Evolutionary conservation across 768 basidiomycete genomes (phyloP).

Genomic region (Leccinum sublutescens): DNA sequence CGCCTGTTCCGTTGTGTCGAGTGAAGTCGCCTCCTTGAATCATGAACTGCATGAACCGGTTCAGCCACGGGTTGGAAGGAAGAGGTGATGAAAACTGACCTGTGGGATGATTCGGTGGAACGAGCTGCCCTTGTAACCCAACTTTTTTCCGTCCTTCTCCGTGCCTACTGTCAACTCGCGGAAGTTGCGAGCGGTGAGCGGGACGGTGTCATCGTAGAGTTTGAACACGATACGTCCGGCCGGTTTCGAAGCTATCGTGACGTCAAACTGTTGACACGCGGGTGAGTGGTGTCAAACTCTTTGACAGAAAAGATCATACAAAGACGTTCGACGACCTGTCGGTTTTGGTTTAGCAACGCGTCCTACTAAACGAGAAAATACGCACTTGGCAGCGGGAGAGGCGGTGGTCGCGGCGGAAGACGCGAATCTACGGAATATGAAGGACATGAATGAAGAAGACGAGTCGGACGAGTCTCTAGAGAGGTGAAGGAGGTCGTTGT

Average conservation of each 20-base stretch:
- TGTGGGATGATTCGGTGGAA: conserved; percentile 78
- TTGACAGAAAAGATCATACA: conserved; percentile 22
- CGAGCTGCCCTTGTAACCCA: conserved; percentile 64
- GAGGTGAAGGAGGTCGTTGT: conserved; percentile 22
- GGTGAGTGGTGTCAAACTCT: background rate
- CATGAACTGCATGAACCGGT: conserved; percentile 56
- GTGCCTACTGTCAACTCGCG: conserved; percentile 67
- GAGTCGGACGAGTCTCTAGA: conserved; percentile 15
- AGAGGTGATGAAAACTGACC: conserved; percentile 32
- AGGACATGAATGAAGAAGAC: conserved; percentile 39
- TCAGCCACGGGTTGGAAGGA: background rate
- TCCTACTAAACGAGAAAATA: background rate
- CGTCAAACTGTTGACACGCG: conserved; percentile 50
- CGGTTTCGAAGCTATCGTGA: conserved; percentile 57
- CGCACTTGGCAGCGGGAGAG: conserved; percentile 17
- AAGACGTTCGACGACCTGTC: conserved; percentile 27
- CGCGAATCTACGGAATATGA: conserved; percentile 50
- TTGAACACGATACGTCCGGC: conserved; percentile 78
- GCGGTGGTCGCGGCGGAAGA: conserved; percentile 42
- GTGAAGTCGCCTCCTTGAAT: conserved; percentile 89
- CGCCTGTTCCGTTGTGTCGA: conserved; percentile 69
- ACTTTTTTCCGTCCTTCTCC: conserved; percentile 45
- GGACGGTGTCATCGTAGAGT: conserved; percentile 80
- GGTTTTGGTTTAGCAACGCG: conserved; percentile 1
- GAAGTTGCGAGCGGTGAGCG: conserved; percentile 79